Base-by-base conservation (phyloP, 2,329 filamentous ascomycete species). In the Endocalyx cinctus region DNA sequence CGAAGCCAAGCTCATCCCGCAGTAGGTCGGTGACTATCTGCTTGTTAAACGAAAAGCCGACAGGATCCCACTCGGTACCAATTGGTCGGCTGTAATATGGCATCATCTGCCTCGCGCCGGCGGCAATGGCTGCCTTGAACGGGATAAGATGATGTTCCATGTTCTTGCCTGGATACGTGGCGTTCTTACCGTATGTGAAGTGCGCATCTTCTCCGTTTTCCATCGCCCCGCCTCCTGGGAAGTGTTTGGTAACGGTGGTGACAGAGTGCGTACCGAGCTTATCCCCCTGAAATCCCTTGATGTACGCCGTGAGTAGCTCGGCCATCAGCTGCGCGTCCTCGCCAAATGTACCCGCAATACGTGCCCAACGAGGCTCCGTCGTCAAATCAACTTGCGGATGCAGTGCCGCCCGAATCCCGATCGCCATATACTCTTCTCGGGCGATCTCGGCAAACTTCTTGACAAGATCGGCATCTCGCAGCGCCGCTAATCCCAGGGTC, bases 41-140 rank as follows among this genome's bases (percentile, higher is more conserved):
- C 39, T 67, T 70, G 54, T 74, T 73, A 52, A 74, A 72, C 0
- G 62, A 61, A 43, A 73, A 70, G 0, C 62, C 70, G 6, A 72
- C 65, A 10, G 64, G 48, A 44, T 70, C 66, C 33, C 62, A 69
- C 16, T 65, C 48, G 1, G 64, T 66, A 2, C 62, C 65, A 13
- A 72, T 60, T 0, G 70, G 69, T 1, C 64, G 57, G 0, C 65
- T 67, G 43, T 71, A 71, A 48, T 69, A 70, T 0, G 67, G 67
- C 69, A 74, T 72, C 34, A 74, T 72, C 39, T 72, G 69, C 3
- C 67, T 49, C 0, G 68, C 61, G 12, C 69, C 68, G 2, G 66
- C 68, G 2, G 60, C 63, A 23, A 72, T 69, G 7, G 69, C 68
- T 1, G 66, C 67, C 28, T 59, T 65, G 56, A 73, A 73, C 1